Evolutionary conservation across 768 basidiomycete genomes (phyloP), one percentile per base, ranked within the genome.

Genomic region (Naganishia kalamii): DNA sequence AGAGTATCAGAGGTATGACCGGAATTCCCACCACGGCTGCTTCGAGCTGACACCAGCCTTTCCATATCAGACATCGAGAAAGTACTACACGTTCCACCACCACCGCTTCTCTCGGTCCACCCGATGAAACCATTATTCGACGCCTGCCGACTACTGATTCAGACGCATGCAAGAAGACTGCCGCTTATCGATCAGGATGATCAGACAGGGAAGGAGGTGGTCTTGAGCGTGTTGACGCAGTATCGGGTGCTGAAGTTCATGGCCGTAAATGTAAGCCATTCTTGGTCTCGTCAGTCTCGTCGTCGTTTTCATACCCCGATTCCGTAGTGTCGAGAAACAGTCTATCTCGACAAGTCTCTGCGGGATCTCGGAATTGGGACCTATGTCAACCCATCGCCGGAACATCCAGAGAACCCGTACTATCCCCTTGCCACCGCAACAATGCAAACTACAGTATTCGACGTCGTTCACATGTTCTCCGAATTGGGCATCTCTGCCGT

Each of bases 211-310:
- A 91, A 94, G 61, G 92, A 98, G 79, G 87, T 97, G 46, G 90
- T 99, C 72, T 87, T 98, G 25, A 92, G 89, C 25, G 93, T 98
- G 4, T 81, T 99, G 63, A 99, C 96, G 0, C 96, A 98, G 78
- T 99, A 99, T 74, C 86, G 96, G 37, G 88, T 98, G 17, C 87
- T 99, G 80, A 98, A 98, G 79, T 98, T 97, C 78, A 93, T 99
- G 66, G 86, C 96, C 35, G 93, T 94, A 74, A 99, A 98, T 79
- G 94, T 94, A 72, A 63, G 54, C 85, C 80, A 19, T 33, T 2
- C 23, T 43, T n/a, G 35, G 47, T 62, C 44, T n/a, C 17, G 37
- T 40, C 21, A 12, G 30, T 23, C 30, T 27, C 35, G n/a, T 2
- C 21, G 63, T 47, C 35, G 32, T 60, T 44, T 60, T 47, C 4